Base-by-base conservation (phyloP, 768 basidiomycete genomes). In the Boletus fagicola region DNA sequence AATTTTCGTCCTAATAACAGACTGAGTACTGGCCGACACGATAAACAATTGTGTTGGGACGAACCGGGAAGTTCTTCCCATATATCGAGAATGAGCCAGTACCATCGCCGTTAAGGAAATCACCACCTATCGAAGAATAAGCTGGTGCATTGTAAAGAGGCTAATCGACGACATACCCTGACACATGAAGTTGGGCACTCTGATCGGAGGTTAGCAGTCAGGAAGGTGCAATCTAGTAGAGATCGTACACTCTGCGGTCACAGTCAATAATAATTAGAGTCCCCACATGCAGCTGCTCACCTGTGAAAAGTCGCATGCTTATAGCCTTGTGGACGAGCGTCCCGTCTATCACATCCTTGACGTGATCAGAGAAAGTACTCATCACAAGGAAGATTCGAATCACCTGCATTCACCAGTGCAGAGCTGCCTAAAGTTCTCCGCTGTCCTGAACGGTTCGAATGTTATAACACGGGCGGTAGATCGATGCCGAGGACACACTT, bases 71-170 rank as follows among this genome's bases (percentile, higher is more conserved):
- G 63, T 91, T 93, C 65, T 92, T 89, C 26, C 96, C 96, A 65
- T 97, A 98, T 62, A 99, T 92, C n/a, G 93, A 96, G 74, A 95
- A 94, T 0, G 88, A 85, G 1, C 97, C 97, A 1, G 96, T 98
- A 36, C 97, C 97, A 65, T 99, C 97, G 4, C 86, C 85, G 59
- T 95, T 95, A 63, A 95, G 64, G 62, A 98, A 99, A 69, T 99
- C 97, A 0, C 97, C 97, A 46, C 92, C 92, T 92, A 55, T 16
- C 33, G 11, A 52, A 44, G 42, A 16, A 47, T 59, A 38, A 56
- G 44, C 13, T 45, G 28, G 30, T 1, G 44, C 40, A 30, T 48
- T 35, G 43, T 22, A 33, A 31, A 43, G 36, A 49, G 39, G 18
- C 22, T 40, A 44, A 20, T 30, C 42, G 22, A 56, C 24, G 47